A percentile compares a stretch with the other conserved stretches of the same genome.
phyloP scores from a whole-genome alignment of 2,329 filamentous ascomycete species.

The Rutstroemia sp. region DNA sequence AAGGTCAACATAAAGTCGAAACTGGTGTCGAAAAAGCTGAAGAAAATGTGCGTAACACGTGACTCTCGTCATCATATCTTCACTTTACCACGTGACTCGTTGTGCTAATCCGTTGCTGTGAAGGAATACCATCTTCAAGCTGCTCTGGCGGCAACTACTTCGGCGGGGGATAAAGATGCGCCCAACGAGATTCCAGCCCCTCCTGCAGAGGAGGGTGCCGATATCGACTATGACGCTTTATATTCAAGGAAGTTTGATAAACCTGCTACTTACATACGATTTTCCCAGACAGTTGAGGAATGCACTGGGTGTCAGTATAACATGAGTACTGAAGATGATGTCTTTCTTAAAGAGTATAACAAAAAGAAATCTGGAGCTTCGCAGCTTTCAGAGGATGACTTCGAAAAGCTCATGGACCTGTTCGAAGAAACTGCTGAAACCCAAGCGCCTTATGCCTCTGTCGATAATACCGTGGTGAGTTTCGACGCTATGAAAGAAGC shows the following conservation, averaged over 20 bases:
- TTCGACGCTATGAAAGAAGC: conserved; percentile 70
- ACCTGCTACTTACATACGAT: conserved; percentile 90
- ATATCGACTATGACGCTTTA: conserved; percentile 79
- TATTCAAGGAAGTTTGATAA: conserved; percentile 75
- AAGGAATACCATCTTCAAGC: conserved; percentile 32
- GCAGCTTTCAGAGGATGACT: conserved; percentile 79
- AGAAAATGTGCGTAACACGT: conserved; percentile 72
- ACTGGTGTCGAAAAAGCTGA: conserved; percentile 96
- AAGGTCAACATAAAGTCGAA: conserved; percentile 77
- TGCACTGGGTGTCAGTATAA: conserved; percentile 87
- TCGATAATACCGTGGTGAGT: conserved; percentile 79
- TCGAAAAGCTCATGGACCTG: conserved; percentile 90
- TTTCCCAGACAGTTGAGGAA: conserved; percentile 96
- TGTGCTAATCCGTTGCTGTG: no score
- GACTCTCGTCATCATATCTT: conserved; percentile 3
- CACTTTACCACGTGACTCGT: not conserved
- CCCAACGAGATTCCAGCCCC: conserved; percentile 51
- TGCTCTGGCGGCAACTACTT: conserved; percentile 22
- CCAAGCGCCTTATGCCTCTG: conserved; percentile 80
- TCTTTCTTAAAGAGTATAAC: conserved; percentile 79
- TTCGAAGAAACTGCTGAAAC: conserved; percentile 82
- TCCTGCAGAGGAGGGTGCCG: conserved; percentile 51
- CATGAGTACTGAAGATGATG: conserved; percentile 86
- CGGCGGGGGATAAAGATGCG: conserved; percentile 21
- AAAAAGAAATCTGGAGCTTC: conserved; percentile 54